A percentile compares a stretch with the other conserved stretches of the same genome.
These are phyloP conservation scores for Phytophthora sansomeana DNA, from an alignment of 352 stramenopile genomes.

Conservation along the genomic window DNA sequence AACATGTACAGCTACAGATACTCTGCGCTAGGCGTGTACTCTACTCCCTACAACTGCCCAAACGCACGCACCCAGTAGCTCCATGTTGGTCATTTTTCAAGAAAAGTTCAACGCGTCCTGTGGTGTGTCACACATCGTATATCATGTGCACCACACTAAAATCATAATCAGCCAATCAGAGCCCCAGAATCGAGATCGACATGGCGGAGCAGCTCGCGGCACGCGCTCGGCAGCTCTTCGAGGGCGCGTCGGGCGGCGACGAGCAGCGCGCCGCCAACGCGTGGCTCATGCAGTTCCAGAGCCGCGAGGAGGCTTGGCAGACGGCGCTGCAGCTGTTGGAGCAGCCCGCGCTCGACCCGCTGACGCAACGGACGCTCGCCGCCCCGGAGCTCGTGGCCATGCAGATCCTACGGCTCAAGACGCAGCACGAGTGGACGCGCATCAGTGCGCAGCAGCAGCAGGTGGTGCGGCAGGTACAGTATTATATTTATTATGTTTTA, in stretches of 20 bases:
- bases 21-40: not conserved
- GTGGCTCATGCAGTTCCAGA: constrained; percentile 78
- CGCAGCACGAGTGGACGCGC: constrained; percentile 53
- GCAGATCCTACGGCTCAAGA: constrained; percentile 79
- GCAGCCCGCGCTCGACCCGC: constrained; percentile 28
- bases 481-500: too few relatives aligned
- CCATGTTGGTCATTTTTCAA: constrained; percentile 41
- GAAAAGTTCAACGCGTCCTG: constrained; percentile 3
- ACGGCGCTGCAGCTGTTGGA: constrained; percentile 66
- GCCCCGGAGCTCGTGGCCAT: constrained; percentile 67
- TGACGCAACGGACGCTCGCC: constrained; percentile 25
- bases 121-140: not conserved
- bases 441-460: constrained; percentile 47
- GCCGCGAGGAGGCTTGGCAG: constrained; percentile 61
- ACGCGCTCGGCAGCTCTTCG: constrained; percentile 71
- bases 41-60: not conserved
- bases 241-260: constrained; percentile 58
- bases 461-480: constrained; percentile 52
- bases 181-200: constrained; percentile 12
- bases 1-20: not conserved
- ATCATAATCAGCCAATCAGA: constrained; percentile 9
- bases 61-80: constrained; percentile 41
- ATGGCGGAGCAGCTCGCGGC: constrained; percentile 65
- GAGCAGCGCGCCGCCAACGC: constrained; percentile 67
- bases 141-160: not conserved